phyloP scores from a whole-genome alignment of 331 rosid species.

The Pyrus hybrid region DNA sequence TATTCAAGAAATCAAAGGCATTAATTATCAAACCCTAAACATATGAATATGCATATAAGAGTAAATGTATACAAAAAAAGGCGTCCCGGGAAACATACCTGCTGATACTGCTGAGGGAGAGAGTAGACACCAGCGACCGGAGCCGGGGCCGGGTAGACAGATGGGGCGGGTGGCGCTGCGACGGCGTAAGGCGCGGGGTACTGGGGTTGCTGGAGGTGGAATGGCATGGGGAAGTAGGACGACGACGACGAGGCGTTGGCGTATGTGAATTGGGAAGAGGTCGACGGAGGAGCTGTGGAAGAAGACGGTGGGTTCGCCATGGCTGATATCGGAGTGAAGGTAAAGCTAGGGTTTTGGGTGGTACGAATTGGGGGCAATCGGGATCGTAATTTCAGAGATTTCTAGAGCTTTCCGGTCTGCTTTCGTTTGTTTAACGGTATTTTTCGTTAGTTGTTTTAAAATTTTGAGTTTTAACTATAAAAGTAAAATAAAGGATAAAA shows the following conservation, averaged over 20 bases:
- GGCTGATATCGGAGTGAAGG: neutral
- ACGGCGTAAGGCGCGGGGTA: conserved; percentile 49
- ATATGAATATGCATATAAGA: neutral
- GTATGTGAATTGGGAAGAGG: conserved; percentile 52
- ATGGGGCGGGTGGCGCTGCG: conserved; percentile 21
- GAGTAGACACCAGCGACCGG: conserved; percentile 40
- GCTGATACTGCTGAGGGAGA: conserved; percentile 74
- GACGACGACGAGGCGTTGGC: conserved; percentile 36
- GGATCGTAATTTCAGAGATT: neutral
- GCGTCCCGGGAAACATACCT: conserved; percentile 20
- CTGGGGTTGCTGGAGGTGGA: conserved; percentile 79
- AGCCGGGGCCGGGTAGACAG: conserved; percentile 43
- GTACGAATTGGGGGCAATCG: neutral
- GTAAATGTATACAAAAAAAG: neutral
- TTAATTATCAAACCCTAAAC: neutral
- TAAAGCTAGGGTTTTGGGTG: conserved; percentile 1
- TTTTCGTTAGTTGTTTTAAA: too few relatives aligned
- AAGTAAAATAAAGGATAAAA: too few relatives aligned
- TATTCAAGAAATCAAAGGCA: neutral
- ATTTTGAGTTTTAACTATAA: too few relatives aligned
- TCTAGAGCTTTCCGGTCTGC: neutral
- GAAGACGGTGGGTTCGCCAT: conserved; percentile 49
- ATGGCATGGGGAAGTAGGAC: conserved; percentile 68
- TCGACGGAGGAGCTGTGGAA: conserved; percentile 25
- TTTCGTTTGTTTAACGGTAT: too few relatives aligned